Evolutionary conservation across 2,329 filamentous ascomycete genomes (phyloP), one percentile per base, ranked within the genome.

Genomic region (Fusarium algeriense): DNA sequence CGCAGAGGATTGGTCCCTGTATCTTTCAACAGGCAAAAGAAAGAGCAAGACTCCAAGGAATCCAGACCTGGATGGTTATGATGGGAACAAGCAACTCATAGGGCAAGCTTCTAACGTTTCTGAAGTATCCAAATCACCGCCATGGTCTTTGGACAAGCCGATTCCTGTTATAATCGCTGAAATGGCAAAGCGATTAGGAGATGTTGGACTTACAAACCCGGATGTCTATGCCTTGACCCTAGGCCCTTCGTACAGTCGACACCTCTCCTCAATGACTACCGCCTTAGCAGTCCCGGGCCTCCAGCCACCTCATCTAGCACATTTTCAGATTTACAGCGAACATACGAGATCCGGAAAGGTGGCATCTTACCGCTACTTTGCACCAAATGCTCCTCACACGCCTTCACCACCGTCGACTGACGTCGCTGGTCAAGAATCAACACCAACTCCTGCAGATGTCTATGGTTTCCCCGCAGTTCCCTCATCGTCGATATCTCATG

Each of bases 1-100:
- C 15, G 74, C 84, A 3, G 85, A 86, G 26, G 88, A 90, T 69
- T 90, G 88, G 88, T 81, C 83, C 10, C 79, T 84, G 20, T 89
- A 87, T 63, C 80, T 88, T 26, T 83, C 85, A 5, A 88, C 86
- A 0, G 87, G 81, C 4, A 83, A 81, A 55, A 77, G 79, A n/a
- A 63, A 75, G 9, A 73, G 71, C 32, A 80, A 78, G 56, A 69
- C 75, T 7, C 64, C 73, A n/a, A 76, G 67, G 28, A 73, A 75
- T 28, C 64, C 70, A 1, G 75, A 79, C 13, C 23, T 74, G 12
- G 78, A 79, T 26, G 69, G 71, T 10, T 57, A 64, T 11, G 78
- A 80, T 40, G 72, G 68, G 19, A 73, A 61, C 30, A 73, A 74
- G 35, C 67, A 53, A 6, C 43, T 73, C 17, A 54, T 68, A n/a